Conservation (phyloP, 106 monocot genomes). For the Dactylorhiza incarnata region DNA sequence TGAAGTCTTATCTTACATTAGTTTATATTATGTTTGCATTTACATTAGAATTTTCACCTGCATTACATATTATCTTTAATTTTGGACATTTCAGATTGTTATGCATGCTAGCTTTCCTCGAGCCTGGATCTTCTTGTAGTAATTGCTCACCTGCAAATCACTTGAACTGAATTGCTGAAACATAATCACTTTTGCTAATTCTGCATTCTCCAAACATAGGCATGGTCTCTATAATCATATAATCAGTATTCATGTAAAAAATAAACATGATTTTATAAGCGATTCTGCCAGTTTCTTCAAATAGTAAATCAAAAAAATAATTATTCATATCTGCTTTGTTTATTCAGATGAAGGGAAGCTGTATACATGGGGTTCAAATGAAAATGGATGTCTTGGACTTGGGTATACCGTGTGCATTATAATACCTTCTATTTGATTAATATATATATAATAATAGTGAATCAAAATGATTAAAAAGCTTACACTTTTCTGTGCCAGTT, state of each 20-base stretch:
- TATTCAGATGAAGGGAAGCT: conserved; percentile 58
- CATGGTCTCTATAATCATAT: neutral
- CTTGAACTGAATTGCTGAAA: neutral
- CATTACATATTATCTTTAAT: too few relatives aligned
- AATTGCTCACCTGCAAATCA: too few relatives aligned
- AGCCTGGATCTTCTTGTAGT: too few relatives aligned
- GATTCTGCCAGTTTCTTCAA: too few relatives aligned
- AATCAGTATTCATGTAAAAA: neutral
- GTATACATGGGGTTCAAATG: conserved; percentile 94
- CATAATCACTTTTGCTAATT: neutral
- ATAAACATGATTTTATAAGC: too few relatives aligned
- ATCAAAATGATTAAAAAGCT: neutral
- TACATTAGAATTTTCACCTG: too few relatives aligned
- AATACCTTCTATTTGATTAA: conserved; percentile 2
- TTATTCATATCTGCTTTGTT: neutral
- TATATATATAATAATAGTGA: neutral
- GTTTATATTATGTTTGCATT: too few relatives aligned
- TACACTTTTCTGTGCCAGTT: conserved; percentile 29
- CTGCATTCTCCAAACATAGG: neutral
- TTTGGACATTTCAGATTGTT: too few relatives aligned
- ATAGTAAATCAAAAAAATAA: neutral
- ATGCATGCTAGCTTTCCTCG: too few relatives aligned
- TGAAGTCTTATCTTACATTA: too few relatives aligned
- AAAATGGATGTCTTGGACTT: conserved; percentile 98
- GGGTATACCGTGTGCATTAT: conserved; percentile 34